These are phyloP conservation scores for Thalassiosira mediterranea DNA, from an alignment of 352 stramenopile genomes.

Conservation along the genomic window DNA sequence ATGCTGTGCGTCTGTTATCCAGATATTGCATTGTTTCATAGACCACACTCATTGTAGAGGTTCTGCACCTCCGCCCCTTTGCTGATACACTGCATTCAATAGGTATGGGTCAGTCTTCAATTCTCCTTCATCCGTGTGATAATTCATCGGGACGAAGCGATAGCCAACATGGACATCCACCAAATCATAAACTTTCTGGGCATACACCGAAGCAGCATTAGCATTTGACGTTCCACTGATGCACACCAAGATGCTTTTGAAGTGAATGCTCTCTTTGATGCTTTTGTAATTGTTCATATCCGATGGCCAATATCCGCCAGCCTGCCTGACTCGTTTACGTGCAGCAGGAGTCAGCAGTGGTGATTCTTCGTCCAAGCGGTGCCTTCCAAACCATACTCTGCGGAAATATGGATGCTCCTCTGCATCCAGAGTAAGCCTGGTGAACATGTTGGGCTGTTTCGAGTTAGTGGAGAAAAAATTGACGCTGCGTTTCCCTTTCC, in stretches of 20 bases:
- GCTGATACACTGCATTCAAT: conserved; percentile 48
- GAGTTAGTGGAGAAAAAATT: conserved; percentile 34
- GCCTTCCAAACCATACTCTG: conserved; percentile 65
- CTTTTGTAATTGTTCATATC: conserved; percentile 60
- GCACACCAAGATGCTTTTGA: conserved; percentile 73
- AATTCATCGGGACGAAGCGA: conserved; percentile 70
- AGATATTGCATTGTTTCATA: too few relatives aligned
- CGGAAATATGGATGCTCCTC: conserved; percentile 76
- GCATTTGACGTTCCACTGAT: conserved; percentile 73
- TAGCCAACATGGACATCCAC: conserved; percentile 72
- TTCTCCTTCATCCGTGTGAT: conserved; percentile 32
- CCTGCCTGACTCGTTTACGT: conserved; percentile 46
- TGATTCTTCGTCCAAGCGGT: conserved; percentile 70
- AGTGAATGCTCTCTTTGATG: conserved; percentile 64
- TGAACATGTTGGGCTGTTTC: conserved; percentile 58
- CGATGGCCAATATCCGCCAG: conserved; percentile 66
- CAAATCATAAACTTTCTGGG: conserved; percentile 72
- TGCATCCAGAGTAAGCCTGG: conserved; percentile 65
- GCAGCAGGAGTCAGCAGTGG: conserved; percentile 60
- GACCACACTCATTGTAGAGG: background rate
- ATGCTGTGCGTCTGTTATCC: too few relatives aligned
- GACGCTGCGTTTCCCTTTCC: conserved; percentile 1
- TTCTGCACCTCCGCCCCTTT: conserved; percentile 45
- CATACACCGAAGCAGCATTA: conserved; percentile 66
- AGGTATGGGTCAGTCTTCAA: conserved; percentile 45